These are phyloP conservation scores for Barbarea vulgaris DNA, from an alignment of 345 rosid species.

Conservation along the genomic window DNA sequence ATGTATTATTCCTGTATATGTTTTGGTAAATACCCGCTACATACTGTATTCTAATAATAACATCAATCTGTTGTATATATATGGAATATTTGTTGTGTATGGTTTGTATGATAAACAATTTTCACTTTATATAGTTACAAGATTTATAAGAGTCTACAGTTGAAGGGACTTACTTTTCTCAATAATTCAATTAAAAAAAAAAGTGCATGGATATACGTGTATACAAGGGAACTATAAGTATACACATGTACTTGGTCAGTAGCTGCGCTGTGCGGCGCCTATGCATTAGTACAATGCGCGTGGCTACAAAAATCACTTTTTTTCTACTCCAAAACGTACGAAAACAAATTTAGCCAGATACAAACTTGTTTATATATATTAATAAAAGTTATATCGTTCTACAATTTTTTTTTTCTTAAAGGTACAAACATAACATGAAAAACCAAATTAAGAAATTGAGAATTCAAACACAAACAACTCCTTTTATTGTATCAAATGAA, in stretches of 20 bases:
- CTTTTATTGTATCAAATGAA: constrained; percentile 32
- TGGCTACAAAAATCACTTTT: constrained; percentile 11
- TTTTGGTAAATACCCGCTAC: too few relatives aligned
- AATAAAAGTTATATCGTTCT: constrained; percentile 6
- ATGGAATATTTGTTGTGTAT: too few relatives aligned
- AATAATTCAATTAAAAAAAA: too few relatives aligned
- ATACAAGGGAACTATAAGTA: neutral
- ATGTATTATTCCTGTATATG: too few relatives aligned
- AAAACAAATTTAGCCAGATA: constrained; percentile 1
- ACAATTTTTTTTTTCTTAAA: constrained; percentile 12
- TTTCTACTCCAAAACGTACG: neutral
- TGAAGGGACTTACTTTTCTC: too few relatives aligned
- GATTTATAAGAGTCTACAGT: too few relatives aligned
- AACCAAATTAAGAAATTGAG: neutral
- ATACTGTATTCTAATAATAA: too few relatives aligned
- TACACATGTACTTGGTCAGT: constrained; percentile 27
- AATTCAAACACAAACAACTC: constrained; percentile 19
- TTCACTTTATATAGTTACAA: too few relatives aligned
- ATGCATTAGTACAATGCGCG: constrained; percentile 11
- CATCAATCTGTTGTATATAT: too few relatives aligned
- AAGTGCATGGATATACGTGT: constrained; percentile 18
- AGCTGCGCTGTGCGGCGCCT: constrained; percentile 14
- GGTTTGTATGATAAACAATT: too few relatives aligned
- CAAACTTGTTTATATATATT: constrained; percentile 15
- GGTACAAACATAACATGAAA: constrained; percentile 12